A percentile compares a stretch with the other conserved stretches of the same genome.
Evolutionary conservation across 2,329 filamentous ascomycete species (phyloP).

Genomic region (Cytospora paraplurivora): DNA sequence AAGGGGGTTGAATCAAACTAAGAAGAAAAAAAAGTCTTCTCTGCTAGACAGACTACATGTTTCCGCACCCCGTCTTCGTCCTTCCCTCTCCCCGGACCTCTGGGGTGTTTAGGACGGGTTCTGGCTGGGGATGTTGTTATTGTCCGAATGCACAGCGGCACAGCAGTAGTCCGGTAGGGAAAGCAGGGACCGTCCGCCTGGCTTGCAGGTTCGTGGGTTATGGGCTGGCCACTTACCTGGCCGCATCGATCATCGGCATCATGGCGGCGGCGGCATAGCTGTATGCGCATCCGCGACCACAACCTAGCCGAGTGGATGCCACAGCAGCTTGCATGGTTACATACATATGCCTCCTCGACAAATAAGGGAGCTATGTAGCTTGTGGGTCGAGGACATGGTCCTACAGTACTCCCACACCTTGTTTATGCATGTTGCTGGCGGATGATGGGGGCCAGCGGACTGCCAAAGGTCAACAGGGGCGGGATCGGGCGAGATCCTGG

Average conservation of each 20-base stretch:
- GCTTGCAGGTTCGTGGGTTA: neutral
- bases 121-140: neutral
- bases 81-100: no score
- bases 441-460: neutral
- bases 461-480: neutral
- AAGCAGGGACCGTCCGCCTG: neutral
- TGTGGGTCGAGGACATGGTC: no score
- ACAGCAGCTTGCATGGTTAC: neutral
- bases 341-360: neutral
- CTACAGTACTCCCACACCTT: neutral
- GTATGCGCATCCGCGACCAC: no score
- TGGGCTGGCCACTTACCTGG: neutral
- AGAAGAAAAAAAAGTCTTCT: neutral
- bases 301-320: no score
- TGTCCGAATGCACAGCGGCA: neutral
- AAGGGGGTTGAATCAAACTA: neutral
- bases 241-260: neutral
- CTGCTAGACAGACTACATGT: neutral
- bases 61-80: no score
- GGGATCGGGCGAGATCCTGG: constrained; percentile 11
- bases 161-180: neutral
- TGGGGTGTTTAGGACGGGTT: no score
- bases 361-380: no score
- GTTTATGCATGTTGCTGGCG: neutral
- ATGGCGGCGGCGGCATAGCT: neutral